Percentiles rank a stretch among this genome's conserved stretches.
Conservation (phyloP, 257 asterid species). For the Solanum paucissectum region DNA sequence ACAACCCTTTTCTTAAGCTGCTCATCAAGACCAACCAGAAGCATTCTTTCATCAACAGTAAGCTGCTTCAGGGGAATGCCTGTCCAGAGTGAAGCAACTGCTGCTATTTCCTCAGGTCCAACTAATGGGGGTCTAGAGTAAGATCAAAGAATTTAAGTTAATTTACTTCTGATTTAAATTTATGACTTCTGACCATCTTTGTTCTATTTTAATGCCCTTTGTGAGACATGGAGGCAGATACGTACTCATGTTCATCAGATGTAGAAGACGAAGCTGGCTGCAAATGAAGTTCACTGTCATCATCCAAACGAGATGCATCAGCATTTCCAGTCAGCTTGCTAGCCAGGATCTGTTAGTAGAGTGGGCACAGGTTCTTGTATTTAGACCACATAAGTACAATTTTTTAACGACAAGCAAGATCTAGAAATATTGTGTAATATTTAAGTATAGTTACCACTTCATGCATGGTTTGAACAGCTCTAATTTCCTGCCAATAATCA, state of each 20-base stretch:
- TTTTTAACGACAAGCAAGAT: not conserved
- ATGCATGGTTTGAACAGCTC: conserved; percentile 70
- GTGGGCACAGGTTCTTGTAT: not conserved
- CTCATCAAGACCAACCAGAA: conserved; percentile 69
- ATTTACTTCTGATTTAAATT: conserved; percentile 2
- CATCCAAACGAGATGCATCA: conserved; percentile 22
- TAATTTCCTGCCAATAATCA: conserved; percentile 90
- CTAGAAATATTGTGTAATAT: not conserved
- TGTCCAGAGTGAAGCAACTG: conserved; percentile 85
- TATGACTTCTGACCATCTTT: not conserved
- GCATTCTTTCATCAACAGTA: conserved; percentile 74
- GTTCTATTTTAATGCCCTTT: not conserved
- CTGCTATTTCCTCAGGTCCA: conserved; percentile 91
- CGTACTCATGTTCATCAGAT: conserved; percentile 60
- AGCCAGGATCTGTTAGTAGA: conserved; percentile 34
- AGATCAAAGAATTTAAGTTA: conserved; percentile 2
- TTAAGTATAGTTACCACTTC: conserved; percentile 33
- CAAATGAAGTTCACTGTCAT: conserved; percentile 16
- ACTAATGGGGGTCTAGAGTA: conserved; percentile 44
- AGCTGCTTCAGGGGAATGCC: conserved; percentile 88
- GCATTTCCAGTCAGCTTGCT: conserved; percentile 33
- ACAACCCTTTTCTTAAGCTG: conserved; percentile 85
- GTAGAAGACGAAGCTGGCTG: conserved; percentile 22
- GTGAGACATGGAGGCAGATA: conserved; percentile 7
- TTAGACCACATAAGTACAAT: not conserved